Conservation (phyloP, 805 yeast species). For the Ogataea populi-albae region DNA sequence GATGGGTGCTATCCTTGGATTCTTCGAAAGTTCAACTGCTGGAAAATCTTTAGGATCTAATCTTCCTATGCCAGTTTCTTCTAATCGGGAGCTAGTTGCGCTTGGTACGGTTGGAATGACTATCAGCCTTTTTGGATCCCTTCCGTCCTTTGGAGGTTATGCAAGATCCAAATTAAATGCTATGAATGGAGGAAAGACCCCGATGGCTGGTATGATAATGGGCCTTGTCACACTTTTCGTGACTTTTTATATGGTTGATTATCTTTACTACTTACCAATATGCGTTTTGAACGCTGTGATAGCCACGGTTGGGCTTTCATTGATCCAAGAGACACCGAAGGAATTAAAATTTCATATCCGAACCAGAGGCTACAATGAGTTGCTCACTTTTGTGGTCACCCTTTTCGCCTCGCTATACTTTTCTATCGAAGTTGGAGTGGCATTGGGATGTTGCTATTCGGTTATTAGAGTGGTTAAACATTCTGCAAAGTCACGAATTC, state of each 20-base stretch:
- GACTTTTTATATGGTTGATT: slow-evolving; percentile 55
- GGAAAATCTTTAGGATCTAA: slow-evolving; percentile 78
- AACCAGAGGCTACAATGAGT: slow-evolving; percentile 74
- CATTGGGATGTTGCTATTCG: slow-evolving; percentile 81
- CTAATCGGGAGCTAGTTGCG: slow-evolving; percentile 89
- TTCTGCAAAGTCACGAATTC: slow-evolving; percentile 79
- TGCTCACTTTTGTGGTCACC: slow-evolving; percentile 65
- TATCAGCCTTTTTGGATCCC: slow-evolving; percentile 58
- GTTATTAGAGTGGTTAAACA: slow-evolving; percentile 75
- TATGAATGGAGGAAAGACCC: slow-evolving; percentile 82
- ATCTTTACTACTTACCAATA: slow-evolving; percentile 70
- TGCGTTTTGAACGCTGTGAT: slow-evolving; percentile 81
- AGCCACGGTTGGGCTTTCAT: slow-evolving; percentile 69
- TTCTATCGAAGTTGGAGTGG: slow-evolving; percentile 87
- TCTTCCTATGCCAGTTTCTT: slow-evolving; percentile 69
- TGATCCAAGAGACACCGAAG: slow-evolving; percentile 80
- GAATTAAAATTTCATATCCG: slow-evolving; percentile 72
- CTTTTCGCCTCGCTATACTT: slow-evolving; percentile 59
- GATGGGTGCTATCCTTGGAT: slow-evolving; percentile 80
- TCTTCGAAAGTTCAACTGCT: slow-evolving; percentile 91
- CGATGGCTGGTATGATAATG: slow-evolving; percentile 79
- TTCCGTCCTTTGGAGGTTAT: slow-evolving; percentile 95
- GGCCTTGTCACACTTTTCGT: slow-evolving; percentile 71
- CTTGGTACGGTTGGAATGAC: slow-evolving; percentile 72
- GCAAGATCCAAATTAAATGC: slow-evolving; percentile 91